Percentiles rank a stretch among this genome's conserved stretches.
Conservation (phyloP, 768 basidiomycete species). For the Candolleomyces aberdarensis region DNA sequence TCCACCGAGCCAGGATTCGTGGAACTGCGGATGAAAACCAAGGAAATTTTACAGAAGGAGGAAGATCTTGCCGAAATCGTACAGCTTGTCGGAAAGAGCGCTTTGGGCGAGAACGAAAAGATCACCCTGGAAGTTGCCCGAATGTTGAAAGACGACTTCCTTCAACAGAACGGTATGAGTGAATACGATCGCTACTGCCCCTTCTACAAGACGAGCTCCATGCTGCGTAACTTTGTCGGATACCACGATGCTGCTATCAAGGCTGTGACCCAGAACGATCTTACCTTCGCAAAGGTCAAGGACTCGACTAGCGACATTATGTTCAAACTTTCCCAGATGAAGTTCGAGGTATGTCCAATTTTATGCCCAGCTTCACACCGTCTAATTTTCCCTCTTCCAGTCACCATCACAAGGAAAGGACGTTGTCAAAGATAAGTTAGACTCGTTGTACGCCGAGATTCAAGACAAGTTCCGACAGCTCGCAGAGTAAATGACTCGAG, state of each 20-base stretch:
- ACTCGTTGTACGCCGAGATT: slow-evolving; percentile 80
- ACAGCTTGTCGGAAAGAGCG: slow-evolving; percentile 98
- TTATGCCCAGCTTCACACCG: background rate
- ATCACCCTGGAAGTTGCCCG: slow-evolving; percentile 96
- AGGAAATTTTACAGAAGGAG: slow-evolving; percentile 98
- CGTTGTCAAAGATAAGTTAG: slow-evolving; percentile 75
- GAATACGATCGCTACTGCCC: slow-evolving; percentile 97
- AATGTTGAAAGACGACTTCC: slow-evolving; percentile 96
- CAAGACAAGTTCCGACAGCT: slow-evolving; percentile 90
- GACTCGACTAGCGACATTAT: slow-evolving; percentile 84
- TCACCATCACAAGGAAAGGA: slow-evolving; percentile 91
- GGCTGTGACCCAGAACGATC: slow-evolving; percentile 78
- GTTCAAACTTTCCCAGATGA: slow-evolving; percentile 99
- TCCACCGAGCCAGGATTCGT: slow-evolving; percentile 90
- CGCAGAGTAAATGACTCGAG: slow-evolving; percentile 52
- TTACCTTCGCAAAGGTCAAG: slow-evolving; percentile 84
- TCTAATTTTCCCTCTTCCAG: slow-evolving; percentile 33
- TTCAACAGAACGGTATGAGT: slow-evolving; percentile 99
- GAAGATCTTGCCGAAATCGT: slow-evolving; percentile 99
- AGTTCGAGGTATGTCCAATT: slow-evolving; percentile 75
- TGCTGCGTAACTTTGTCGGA: slow-evolving; percentile 91
- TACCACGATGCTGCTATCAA: slow-evolving; percentile 91
- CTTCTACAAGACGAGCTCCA: slow-evolving; percentile 97
- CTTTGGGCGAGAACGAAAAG: slow-evolving; percentile 95
- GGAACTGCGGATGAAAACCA: slow-evolving; percentile 85